These are phyloP conservation scores for Cucumis melo DNA, from an alignment of 306 rosid genomes.

Conservation along the genomic window DNA sequence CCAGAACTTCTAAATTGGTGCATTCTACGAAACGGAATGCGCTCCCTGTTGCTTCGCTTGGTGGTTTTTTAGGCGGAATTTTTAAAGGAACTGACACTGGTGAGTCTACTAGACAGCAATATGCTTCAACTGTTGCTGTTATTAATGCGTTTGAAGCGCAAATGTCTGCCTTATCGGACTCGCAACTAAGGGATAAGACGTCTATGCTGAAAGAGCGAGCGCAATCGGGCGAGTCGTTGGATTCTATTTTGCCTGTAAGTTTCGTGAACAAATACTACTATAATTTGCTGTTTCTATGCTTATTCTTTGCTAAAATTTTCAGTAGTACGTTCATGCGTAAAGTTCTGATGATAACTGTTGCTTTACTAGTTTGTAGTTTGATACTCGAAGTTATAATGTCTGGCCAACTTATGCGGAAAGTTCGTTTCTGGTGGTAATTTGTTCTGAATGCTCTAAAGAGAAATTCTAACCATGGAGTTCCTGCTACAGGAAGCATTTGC, in stretches of 20 bases:
- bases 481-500: slow-evolving; percentile 81
- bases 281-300: background rate
- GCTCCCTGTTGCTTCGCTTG: slow-evolving; percentile 47
- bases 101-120: slow-evolving; percentile 66
- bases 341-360: background rate
- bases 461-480: background rate
- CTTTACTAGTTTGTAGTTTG: background rate
- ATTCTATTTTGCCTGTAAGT: slow-evolving; percentile 73
- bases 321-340: background rate
- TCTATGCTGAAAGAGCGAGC: slow-evolving; percentile 42
- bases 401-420: background rate
- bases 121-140: slow-evolving; percentile 45
- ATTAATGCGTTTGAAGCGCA: slow-evolving; percentile 54
- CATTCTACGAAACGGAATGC: slow-evolving; percentile 7
- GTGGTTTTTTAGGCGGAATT: slow-evolving; percentile 76
- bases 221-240: slow-evolving; percentile 59
- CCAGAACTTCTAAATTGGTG: slow-evolving; percentile 16
- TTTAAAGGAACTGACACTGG: slow-evolving; percentile 80
- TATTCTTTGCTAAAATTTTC: background rate
- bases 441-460: background rate
- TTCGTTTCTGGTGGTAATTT: background rate
- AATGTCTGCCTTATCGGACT: slow-evolving; percentile 66
- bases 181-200: slow-evolving; percentile 66
- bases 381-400: background rate
- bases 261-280: background rate